Evolutionary conservation across 331 rosid genomes (phyloP), one percentile per base, ranked within the genome.

Genomic region (Phaseolus coccineus): DNA sequence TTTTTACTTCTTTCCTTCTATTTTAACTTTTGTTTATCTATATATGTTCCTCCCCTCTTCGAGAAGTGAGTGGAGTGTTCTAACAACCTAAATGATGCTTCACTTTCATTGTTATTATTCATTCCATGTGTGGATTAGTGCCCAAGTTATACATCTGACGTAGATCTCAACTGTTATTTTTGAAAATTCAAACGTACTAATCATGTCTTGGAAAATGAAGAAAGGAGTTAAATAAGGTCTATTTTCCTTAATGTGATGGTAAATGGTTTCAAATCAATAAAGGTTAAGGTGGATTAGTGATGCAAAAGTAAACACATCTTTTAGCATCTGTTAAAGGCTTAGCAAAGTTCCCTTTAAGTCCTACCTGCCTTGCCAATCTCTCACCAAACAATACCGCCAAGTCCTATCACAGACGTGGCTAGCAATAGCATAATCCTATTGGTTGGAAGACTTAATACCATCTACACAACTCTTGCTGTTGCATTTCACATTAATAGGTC

Each of bases 271-370:
- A 83, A 86, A 86, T 84, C 83, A 81, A 75, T 76, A 67, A 82
- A 67, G 81, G 82, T 83, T 80, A 61, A 84, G 84, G 91, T 85
- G 86, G 86, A 88, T 77, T 80, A 50, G 87, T 83, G 87, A 85
- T 90, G 77, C 89, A 85, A 88, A 87, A 82, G 87, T 55, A 82
- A 78, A 87, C 78, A 75, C 1, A 46, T 82, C 85, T 90, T 88
- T 86, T 83, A 74, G 85, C 81, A 84, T 81, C 77, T 77, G 30
- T n/a, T 84, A 84, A 84, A 84, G 83, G 78, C 31, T 78, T 61
- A 78, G 28, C 81, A 80, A 88, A 82, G 83, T 83, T 65, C 73
- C 84, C 87, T 78, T 81, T 83, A 66, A 74, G 78, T 85, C 74
- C 80, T 81, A 85, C 85, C 84, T 48, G 74, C 79, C 85, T 67